Percentiles rank a stretch among this genome's conserved stretches.
These are phyloP conservation scores for Pythium brassicae DNA, from an alignment of 352 stramenopile genomes.

Conservation along the genomic window DNA sequence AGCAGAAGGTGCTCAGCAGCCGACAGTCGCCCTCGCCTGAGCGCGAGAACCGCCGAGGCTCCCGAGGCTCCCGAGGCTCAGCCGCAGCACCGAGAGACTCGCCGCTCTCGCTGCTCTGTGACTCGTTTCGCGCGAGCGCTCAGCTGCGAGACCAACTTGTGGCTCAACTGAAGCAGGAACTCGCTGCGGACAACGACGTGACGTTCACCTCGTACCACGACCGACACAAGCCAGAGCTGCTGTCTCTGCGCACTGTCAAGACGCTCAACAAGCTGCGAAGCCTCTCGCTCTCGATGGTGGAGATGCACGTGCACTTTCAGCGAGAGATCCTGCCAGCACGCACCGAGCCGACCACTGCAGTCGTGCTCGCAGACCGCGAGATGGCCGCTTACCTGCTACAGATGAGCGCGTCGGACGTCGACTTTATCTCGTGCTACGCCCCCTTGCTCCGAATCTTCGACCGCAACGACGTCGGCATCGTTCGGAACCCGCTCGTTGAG, in stretches of 20 bases:
- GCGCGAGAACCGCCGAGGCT: not conserved
- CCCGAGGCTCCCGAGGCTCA: not conserved
- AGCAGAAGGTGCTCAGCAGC: constrained; percentile 51
- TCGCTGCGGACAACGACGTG: constrained; percentile 10
- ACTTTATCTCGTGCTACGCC: constrained; percentile 36
- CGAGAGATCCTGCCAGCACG: constrained; percentile 17
- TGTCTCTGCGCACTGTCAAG: constrained; percentile 36
- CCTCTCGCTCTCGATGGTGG: constrained; percentile 55
- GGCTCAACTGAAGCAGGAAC: constrained; percentile 34
- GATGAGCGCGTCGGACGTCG: constrained; percentile 41
- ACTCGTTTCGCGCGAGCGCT: constrained; percentile 48
- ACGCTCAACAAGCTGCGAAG: constrained; percentile 56
- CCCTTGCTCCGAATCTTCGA: constrained; percentile 38
- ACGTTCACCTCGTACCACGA: constrained; percentile 18
- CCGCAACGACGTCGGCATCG: constrained; percentile 32
- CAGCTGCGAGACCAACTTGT: constrained; percentile 38
- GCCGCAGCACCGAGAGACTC: not conserved
- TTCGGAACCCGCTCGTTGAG: constrained; percentile 61
- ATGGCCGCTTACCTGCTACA: constrained; percentile 41
- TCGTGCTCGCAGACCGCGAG: constrained; percentile 35
- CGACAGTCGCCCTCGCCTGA: constrained; percentile 20
- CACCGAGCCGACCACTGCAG: not conserved
- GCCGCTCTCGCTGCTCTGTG: constrained; percentile 30
- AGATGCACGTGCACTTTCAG: constrained; percentile 57
- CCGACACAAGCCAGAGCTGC: constrained; percentile 16